These are phyloP conservation scores for Hyaloscypha variabilis DNA, from an alignment of 495 filamentous ascomycete genomes.

Conservation along the genomic window DNA sequence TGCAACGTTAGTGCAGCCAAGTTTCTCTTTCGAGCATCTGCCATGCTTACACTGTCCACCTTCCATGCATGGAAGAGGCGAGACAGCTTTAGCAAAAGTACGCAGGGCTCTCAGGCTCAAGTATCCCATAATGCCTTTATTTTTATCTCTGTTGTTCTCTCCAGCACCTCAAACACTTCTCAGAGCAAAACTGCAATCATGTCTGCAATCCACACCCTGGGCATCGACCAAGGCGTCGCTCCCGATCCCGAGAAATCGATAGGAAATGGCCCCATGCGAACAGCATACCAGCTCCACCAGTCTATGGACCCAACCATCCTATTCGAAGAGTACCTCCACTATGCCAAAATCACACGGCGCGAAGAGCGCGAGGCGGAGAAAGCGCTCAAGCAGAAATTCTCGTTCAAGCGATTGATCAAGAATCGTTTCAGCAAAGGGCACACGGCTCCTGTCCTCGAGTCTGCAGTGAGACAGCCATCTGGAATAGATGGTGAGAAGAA, in stretches of 20 bases:
- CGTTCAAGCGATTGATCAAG: not conserved
- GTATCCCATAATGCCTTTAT: no score
- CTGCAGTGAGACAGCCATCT: not conserved
- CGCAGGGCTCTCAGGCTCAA: no score
- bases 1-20: no score
- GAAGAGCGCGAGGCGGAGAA: not conserved
- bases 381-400: not conserved
- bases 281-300: not conserved
- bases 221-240: not conserved
- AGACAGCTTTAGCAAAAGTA: no score
- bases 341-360: not conserved
- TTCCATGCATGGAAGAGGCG: no score
- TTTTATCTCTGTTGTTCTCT: no score
- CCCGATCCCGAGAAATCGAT: not conserved
- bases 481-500: not conserved
- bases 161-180: no score
- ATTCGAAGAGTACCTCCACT: constrained; percentile 15
- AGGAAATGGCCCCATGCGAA: not conserved
- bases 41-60: no score
- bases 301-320: not conserved
- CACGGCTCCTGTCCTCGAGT: not conserved
- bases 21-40: no score
- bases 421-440: not conserved
- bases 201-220: not conserved
- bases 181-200: not conserved